phyloP scores from a whole-genome alignment of 371 early-diverging fungal species.

The Apophysomyces elegans region DNA sequence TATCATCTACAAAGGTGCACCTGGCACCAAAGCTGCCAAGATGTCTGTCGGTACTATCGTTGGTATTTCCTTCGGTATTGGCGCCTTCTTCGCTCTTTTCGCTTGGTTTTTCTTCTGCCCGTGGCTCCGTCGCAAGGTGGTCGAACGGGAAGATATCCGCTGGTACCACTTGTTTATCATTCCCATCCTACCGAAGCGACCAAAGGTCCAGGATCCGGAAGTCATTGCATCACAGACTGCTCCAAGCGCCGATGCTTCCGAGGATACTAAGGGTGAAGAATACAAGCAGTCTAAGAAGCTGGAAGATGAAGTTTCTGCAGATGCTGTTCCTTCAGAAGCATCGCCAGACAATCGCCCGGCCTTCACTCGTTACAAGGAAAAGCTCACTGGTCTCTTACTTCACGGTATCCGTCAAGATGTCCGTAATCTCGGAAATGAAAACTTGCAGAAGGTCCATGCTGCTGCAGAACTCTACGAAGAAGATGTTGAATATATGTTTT shows the following conservation, averaged over 20 bases:
- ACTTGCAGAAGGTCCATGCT: constrained; percentile 61
- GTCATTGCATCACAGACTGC: background rate
- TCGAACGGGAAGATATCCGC: constrained; percentile 66
- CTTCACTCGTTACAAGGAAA: constrained; percentile 22
- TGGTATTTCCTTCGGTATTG: constrained; percentile 67
- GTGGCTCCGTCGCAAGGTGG: constrained; percentile 67
- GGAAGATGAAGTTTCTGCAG: constrained; percentile 12
- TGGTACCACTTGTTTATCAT: constrained; percentile 74
- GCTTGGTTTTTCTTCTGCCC: constrained; percentile 64
- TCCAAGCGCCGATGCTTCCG: background rate
- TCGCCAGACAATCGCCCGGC: background rate
- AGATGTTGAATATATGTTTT: constrained; percentile 84
- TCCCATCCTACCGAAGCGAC: constrained; percentile 52
- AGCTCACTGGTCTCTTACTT: constrained; percentile 15
- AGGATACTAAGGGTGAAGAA: background rate
- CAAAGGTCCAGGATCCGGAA: constrained; percentile 25
- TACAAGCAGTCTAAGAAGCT: constrained; percentile 10
- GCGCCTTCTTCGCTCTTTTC: constrained; percentile 56
- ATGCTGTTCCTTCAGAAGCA: background rate
- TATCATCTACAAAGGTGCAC: constrained; percentile 75
- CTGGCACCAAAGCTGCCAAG: constrained; percentile 48
- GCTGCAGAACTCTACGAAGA: constrained; percentile 71
- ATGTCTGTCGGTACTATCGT: constrained; percentile 52
- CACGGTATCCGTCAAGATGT: constrained; percentile 69
- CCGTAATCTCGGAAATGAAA: constrained; percentile 49